These are phyloP conservation scores for Rubia balearica DNA, from an alignment of 305 asterid species.

Conservation along the genomic window DNA sequence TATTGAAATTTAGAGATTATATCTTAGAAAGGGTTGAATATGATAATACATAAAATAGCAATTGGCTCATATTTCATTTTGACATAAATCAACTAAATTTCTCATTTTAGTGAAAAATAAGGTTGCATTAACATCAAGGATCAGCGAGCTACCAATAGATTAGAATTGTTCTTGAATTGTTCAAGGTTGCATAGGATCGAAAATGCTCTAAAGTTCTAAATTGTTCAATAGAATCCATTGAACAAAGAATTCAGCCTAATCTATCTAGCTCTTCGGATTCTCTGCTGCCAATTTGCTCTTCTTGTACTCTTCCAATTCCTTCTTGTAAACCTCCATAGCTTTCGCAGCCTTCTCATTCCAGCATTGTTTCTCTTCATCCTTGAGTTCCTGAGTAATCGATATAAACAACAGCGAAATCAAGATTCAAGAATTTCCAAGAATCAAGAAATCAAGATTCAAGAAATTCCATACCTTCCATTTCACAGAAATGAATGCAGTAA, in stretches of 20 bases:
- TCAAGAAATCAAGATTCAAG: not conserved
- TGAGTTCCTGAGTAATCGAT: conserved; percentile 39
- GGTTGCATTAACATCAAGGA: not conserved
- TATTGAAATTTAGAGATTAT: no score
- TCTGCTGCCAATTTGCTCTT: conserved; percentile 47
- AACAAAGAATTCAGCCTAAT: conserved; percentile 25
- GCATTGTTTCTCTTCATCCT: conserved; percentile 54
- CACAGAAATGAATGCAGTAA: conserved; percentile 62
- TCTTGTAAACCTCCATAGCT: conserved; percentile 71
- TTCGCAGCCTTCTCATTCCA: conserved; percentile 68
- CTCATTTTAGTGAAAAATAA: not conserved
- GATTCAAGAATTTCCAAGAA: not conserved
- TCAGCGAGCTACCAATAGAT: no score
- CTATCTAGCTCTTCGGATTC: conserved; percentile 22
- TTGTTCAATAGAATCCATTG: conserved; percentile 56
- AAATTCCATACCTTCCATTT: conserved; percentile 59
- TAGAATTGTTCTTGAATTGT: no score
- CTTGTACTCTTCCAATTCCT: conserved; percentile 65
- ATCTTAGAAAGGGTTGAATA: no score
- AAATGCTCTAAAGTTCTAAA: not conserved
- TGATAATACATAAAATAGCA: no score
- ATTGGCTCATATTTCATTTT: no score
- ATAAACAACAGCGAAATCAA: no score
- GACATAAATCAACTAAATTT: no score
- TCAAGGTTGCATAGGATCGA: no score